Evolutionary conservation across 164 flowering plant genomes (phyloP).

Genomic region (Magnolia changhungtana): DNA sequence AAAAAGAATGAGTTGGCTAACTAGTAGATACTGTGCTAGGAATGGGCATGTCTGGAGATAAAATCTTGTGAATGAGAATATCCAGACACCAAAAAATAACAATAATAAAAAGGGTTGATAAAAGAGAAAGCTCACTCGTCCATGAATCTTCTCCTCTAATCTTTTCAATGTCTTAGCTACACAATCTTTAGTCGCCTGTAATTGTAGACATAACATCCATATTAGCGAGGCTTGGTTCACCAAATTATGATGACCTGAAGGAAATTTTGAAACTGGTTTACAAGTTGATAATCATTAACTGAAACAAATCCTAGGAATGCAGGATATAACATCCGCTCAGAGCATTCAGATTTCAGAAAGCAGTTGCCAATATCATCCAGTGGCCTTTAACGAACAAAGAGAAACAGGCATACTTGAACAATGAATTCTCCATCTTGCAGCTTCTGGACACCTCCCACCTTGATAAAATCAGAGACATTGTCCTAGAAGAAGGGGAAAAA

Average conservation of each 20-base stretch:
- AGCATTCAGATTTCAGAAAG: background rate
- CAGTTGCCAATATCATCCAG: background rate
- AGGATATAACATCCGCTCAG: background rate
- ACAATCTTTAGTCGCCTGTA: conserved; percentile 95
- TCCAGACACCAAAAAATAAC: background rate
- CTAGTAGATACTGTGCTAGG: background rate
- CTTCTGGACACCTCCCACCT: conserved; percentile 95
- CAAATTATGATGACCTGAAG: conserved; percentile 2
- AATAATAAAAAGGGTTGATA: background rate
- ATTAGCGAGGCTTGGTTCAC: background rate
- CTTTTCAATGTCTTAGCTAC: conserved; percentile 94
- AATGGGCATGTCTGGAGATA: background rate
- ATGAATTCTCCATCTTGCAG: conserved; percentile 97
- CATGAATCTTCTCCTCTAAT: conserved; percentile 92
- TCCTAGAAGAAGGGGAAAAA: conserved; percentile 44
- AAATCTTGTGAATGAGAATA: background rate
- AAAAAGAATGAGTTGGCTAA: conserved; percentile 1
- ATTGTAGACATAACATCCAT: conserved; percentile 6
- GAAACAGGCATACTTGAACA: conserved; percentile 65
- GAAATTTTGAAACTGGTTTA: background rate
- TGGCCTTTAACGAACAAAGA: background rate
- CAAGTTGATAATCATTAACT: background rate
- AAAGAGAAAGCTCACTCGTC: conserved; percentile 52
- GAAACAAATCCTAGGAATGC: background rate
- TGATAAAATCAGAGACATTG: conserved; percentile 87